Conservation (phyloP, 2,329 filamentous ascomycete species). For the Nakataea oryzae region DNA sequence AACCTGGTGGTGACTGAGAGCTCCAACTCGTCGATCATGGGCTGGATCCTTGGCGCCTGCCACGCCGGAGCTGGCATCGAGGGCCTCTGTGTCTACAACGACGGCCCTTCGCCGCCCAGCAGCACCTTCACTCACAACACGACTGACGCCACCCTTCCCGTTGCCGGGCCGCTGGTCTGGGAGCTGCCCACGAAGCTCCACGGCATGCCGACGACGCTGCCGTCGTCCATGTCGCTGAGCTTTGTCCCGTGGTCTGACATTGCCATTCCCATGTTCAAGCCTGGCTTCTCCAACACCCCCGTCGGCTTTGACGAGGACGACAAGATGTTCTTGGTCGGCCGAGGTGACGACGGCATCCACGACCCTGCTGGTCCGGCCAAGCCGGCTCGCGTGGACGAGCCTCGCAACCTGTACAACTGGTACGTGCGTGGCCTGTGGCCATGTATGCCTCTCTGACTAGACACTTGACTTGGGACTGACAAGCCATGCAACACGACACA, state of each 20-base stretch:
- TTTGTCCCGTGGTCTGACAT: slow-evolving; percentile 18
- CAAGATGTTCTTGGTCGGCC: slow-evolving; percentile 16
- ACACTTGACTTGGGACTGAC: background rate
- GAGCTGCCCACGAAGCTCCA: slow-evolving; percentile 13
- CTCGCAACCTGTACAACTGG: slow-evolving; percentile 20
- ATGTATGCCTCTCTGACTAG: too few species aligned
- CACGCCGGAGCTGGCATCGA: slow-evolving; percentile 22
- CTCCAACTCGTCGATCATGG: slow-evolving; percentile 16
- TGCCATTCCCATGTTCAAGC: slow-evolving; percentile 17
- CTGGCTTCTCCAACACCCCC: slow-evolving; percentile 2
- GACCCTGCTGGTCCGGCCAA: slow-evolving; percentile 10
- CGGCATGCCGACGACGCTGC: slow-evolving; percentile 6
- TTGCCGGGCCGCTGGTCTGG: slow-evolving; percentile 18
- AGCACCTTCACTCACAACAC: slow-evolving; percentile 25
- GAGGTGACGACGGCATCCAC: slow-evolving; percentile 18
- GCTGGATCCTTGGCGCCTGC: slow-evolving; percentile 21
- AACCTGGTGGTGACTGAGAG: slow-evolving; percentile 19
- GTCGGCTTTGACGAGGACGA: slow-evolving; percentile 19
- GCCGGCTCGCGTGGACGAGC: background rate
- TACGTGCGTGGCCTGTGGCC: background rate
- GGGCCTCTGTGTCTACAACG: slow-evolving; percentile 20
- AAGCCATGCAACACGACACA: background rate
- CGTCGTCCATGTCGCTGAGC: slow-evolving; percentile 12
- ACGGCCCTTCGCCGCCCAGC: slow-evolving; percentile 22
- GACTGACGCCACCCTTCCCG: slow-evolving; percentile 8